Conservation (phyloP, 2,329 filamentous ascomycete genomes). For the Talaromyces sp. region DNA sequence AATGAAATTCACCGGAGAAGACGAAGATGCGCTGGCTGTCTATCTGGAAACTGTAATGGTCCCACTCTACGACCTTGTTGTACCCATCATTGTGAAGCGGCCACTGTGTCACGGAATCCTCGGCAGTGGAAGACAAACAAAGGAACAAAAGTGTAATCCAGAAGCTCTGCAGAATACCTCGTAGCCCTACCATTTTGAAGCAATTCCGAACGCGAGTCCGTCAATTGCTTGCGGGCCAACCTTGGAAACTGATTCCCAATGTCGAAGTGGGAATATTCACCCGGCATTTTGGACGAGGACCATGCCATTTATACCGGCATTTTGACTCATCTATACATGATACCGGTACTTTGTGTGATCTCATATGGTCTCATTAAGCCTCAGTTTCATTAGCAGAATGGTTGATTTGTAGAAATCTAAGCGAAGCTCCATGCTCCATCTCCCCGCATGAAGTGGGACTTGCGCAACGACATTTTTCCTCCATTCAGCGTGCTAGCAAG, state of each 20-base stretch:
- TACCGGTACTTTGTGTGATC: too few species aligned
- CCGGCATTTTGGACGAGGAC: not conserved
- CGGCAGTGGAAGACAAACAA: conserved; percentile 1
- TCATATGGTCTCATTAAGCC: not conserved
- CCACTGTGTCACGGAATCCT: conserved; percentile 38
- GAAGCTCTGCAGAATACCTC: conserved; percentile 7
- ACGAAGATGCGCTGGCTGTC: conserved; percentile 56
- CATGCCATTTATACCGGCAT: not conserved
- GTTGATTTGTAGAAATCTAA: conserved; percentile 4
- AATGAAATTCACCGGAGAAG: conserved; percentile 59
- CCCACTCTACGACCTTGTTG: conserved; percentile 54
- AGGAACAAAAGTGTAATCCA: conserved; percentile 13
- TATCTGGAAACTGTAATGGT: conserved; percentile 57
- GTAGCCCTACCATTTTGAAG: not conserved
- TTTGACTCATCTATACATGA: too few species aligned
- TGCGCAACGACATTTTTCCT: conserved; percentile 14
- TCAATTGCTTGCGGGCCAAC: not conserved
- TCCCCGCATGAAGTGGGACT: conserved; percentile 1
- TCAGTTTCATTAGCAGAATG: not conserved
- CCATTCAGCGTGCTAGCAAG: conserved; percentile 9
- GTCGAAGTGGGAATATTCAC: not conserved
- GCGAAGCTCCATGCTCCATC: conserved; percentile 6
- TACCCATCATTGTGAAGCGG: conserved; percentile 53
- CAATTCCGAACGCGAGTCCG: not conserved
- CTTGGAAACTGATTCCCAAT: not conserved